Percentiles rank a stretch among this genome's conserved stretches.
Evolutionary conservation across 1,139 yeast genomes (phyloP).

Genomic region (Meyerozyma carpophila): DNA sequence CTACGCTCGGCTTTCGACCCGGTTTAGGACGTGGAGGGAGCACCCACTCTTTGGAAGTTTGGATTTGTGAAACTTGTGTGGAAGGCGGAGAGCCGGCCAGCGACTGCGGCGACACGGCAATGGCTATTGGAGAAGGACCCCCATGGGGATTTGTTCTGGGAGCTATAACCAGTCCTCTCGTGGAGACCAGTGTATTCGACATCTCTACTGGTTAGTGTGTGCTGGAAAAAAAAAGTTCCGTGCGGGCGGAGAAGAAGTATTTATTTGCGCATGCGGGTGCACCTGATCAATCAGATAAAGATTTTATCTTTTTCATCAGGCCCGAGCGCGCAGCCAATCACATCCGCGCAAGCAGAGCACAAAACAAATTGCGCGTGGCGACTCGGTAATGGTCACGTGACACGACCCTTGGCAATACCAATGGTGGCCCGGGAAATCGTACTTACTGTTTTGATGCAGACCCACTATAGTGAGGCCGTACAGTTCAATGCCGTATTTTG

Average conservation of each 20-base stretch:
- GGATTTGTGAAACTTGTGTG: slow-evolving; percentile 32
- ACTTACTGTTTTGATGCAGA: slow-evolving; percentile 6
- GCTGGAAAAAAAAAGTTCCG: background rate
- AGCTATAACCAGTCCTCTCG: slow-evolving; percentile 29
- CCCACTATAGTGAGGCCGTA: background rate
- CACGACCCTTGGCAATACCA: background rate
- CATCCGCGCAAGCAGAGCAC: slow-evolving; percentile 1
- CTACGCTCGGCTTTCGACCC: slow-evolving; percentile 79
- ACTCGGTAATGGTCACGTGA: background rate
- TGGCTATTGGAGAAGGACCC: slow-evolving; percentile 24
- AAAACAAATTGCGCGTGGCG: background rate
- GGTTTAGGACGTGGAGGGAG: slow-evolving; percentile 90
- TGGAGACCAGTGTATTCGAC: slow-evolving; percentile 13
- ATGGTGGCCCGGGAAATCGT: background rate
- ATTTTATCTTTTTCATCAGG: slow-evolving; percentile 11
- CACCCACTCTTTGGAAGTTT: slow-evolving; percentile 85
- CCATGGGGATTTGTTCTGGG: slow-evolving; percentile 28
- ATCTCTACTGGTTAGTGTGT: background rate
- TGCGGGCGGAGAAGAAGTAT: background rate
- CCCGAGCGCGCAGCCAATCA: slow-evolving; percentile 4
- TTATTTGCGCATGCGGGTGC: background rate
- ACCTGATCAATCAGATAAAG: slow-evolving; percentile 10
- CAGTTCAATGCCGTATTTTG: background rate
- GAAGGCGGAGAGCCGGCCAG: slow-evolving; percentile 2
- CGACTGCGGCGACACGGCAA: slow-evolving; percentile 18